Conservation (phyloP, 441 rosid species). For the Corymbia citriodora region DNA sequence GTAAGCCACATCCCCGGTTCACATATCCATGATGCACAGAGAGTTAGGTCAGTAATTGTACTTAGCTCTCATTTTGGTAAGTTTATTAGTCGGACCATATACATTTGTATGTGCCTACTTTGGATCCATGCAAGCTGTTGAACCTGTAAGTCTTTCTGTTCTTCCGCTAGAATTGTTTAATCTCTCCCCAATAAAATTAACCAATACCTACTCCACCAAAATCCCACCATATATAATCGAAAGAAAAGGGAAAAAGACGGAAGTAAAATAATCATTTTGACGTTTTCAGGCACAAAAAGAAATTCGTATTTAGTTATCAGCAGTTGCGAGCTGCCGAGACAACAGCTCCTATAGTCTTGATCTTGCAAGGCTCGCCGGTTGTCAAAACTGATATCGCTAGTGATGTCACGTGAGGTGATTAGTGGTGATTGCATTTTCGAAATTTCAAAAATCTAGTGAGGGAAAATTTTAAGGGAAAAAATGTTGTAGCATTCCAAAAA, state of each 20-base stretch:
- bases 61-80: background rate
- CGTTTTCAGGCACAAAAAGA: no score
- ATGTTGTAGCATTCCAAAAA: background rate
- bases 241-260: no score
- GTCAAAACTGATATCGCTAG: rapidly evolving
- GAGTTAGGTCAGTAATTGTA: background rate
- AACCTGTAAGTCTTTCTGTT: background rate
- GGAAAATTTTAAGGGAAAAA: background rate
- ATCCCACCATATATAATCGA: no score
- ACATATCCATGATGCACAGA: background rate
- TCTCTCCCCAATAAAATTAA: no score
- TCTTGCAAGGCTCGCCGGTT: background rate
- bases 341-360: no score
- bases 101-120: background rate
- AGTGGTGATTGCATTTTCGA: background rate
- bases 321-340: no score
- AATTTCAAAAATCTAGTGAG: background rate
- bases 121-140: background rate
- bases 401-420: rapidly evolving
- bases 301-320: no score
- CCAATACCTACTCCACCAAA: no score
- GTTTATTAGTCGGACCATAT: background rate
- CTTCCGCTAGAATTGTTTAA: background rate
- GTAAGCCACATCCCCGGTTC: background rate
- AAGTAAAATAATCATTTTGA: no score